Conservation (phyloP, 176 grass and related monocot genomes). For the Paspalum notatum region DNA sequence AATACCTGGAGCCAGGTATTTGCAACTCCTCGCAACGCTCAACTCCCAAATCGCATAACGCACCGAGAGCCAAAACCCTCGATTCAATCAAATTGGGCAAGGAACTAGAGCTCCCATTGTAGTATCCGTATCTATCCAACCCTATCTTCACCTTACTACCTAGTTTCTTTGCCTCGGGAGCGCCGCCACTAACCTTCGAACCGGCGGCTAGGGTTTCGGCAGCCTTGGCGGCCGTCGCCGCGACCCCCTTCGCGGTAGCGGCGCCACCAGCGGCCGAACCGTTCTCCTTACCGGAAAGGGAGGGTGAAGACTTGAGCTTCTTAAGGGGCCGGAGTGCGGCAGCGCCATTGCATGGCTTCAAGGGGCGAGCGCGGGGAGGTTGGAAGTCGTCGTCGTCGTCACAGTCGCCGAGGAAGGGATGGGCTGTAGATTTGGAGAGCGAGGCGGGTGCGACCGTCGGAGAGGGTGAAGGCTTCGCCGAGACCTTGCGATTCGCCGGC, state of each 20-base stretch:
- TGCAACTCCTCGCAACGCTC: not conserved
- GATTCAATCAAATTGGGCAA: slow-evolving; percentile 9
- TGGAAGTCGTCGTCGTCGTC: slow-evolving; percentile 67
- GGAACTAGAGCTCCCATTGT: not conserved
- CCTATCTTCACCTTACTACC: slow-evolving; percentile 14
- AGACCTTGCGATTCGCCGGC: slow-evolving; percentile 20
- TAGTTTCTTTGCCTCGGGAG: not conserved
- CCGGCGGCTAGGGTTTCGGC: slow-evolving; percentile 40
- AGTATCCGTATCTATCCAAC: not conserved
- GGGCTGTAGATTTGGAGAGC: not conserved
- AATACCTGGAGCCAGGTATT: slow-evolving; percentile 6
- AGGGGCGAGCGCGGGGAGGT: slow-evolving; percentile 44
- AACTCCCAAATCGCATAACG: slow-evolving; percentile 22
- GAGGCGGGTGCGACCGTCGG: not conserved
- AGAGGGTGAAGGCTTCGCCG: slow-evolving; percentile 35
- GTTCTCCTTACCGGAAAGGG: slow-evolving; percentile 68
- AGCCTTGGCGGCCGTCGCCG: not conserved
- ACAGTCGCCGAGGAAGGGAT: not conserved
- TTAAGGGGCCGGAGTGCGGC: slow-evolving; percentile 43
- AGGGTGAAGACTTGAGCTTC: slow-evolving; percentile 36
- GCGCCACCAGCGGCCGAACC: not conserved
- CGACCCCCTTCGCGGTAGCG: slow-evolving; percentile 4
- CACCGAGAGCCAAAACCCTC: not conserved
- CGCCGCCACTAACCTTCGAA: slow-evolving; percentile 31
- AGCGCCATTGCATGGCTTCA: slow-evolving; percentile 46